Base-by-base conservation (phyloP, 305 asterid genomes). In the Fraxinus paxiana region DNA sequence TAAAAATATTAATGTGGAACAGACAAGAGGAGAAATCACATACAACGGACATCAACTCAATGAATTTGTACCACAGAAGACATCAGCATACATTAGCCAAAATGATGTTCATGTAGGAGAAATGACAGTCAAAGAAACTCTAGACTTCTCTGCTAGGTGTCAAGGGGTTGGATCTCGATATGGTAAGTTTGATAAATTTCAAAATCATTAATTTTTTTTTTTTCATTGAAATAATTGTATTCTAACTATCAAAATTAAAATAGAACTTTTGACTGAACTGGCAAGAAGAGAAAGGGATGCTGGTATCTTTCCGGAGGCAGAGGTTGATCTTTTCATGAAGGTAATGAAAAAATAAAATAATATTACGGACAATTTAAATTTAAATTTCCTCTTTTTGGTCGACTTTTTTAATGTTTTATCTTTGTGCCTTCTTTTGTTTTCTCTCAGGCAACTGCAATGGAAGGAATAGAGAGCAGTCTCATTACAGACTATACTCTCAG, bases 301-400 rank as follows among this genome's bases (percentile, higher is more conserved):
- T 63, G 97, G 98, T 9, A 91, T 94, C 43, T 87, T 94, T 54
- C 99, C 99, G 0, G 97, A 96, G 8, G 91, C 98, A 30, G 98
- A 94, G 65, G 91, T 94, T 56, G 99, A 96, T 86, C 92, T 96
- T 79, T 94, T 94, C 82, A 92, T 96, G 99, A 96, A 94, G 93
- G 98, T 95, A 82, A 82, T 10, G 56, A 24, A 59, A 1, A 41
- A 10, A 54, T 30, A 74, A 59, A 5, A 43, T 54, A 82, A 46
- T 75, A n/a, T 48, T 15, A 48, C 59, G 7, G 7, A 71, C 76
- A 28, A 28, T 38, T 61, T 73, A 4, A 48, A 46, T 43, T 31
- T 77, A 4, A n/a, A 24, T 73, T 48, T 26, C 22, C 31, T 7
- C 20, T 4, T 48, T 48, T 48, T 15, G 7, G 59, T 9, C 7